phyloP scores from a whole-genome alignment of 345 rosid species.

The Brassica carinata region DNA sequence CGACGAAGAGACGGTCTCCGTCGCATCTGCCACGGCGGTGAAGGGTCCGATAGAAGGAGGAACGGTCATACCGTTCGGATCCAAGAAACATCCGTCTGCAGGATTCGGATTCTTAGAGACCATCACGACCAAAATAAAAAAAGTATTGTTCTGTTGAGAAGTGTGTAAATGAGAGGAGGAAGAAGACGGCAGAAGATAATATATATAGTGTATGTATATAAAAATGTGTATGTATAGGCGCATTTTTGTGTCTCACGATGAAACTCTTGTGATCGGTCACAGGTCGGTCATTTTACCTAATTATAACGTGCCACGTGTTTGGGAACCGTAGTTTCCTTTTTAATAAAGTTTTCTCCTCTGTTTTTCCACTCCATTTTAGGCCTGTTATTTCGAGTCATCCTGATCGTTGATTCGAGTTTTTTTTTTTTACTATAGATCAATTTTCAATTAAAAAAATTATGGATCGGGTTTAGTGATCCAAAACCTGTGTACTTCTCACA shows the following conservation, averaged over 20 bases:
- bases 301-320: constrained; percentile 14
- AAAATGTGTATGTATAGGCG: neutral
- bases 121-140: constrained; percentile 37
- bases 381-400: neutral
- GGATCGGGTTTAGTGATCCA: neutral
- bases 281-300: constrained; percentile 17
- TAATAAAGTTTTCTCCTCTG: neutral
- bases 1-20: constrained; percentile 42
- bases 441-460: no score
- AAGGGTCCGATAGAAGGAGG: constrained; percentile 64
- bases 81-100: constrained; percentile 61
- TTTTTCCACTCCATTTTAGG: neutral
- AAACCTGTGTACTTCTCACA: neutral
- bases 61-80: constrained; percentile 69
- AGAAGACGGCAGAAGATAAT: constrained; percentile 14
- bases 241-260: constrained; percentile 6
- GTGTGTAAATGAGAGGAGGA: neutral
- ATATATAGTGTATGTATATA: neutral
- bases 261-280: constrained; percentile 9
- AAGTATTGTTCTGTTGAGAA: no score
- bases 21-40: constrained; percentile 37
- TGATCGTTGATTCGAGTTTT: neutral
- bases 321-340: neutral
- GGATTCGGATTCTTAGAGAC: constrained; percentile 70
- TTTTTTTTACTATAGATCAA: neutral